Conservation (phyloP, 345 rosid species). For the Pugionium cornutum region DNA sequence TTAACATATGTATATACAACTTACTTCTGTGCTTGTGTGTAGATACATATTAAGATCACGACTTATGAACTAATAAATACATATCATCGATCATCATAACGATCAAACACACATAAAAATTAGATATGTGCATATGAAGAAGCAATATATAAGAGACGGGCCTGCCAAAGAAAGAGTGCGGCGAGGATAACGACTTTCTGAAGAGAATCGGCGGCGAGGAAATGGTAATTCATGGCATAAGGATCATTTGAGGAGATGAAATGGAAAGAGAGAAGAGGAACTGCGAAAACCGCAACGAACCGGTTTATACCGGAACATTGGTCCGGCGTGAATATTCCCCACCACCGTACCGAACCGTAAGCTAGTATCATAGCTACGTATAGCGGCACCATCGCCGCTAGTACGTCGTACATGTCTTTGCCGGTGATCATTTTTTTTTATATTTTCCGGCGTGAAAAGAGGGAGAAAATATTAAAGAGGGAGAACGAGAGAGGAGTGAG, state of each 20-base stretch:
- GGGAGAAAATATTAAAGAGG: constrained; percentile 17
- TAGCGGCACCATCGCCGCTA: constrained; percentile 77
- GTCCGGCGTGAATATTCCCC: constrained; percentile 85
- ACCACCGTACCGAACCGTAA: constrained; percentile 88
- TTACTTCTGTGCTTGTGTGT: no score
- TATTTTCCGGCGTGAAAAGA: constrained; percentile 24
- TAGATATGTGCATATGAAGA: neutral
- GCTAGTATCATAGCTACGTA: constrained; percentile 86
- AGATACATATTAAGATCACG: no score
- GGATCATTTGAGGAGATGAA: constrained; percentile 77
- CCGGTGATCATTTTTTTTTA: constrained; percentile 58
- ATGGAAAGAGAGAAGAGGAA: constrained; percentile 81
- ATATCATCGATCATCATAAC: no score
- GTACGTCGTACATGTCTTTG: constrained; percentile 74
- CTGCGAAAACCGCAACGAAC: constrained; percentile 83
- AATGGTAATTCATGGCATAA: constrained; percentile 77
- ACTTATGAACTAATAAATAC: no score
- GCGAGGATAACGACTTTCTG: constrained; percentile 69
- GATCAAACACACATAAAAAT: neutral
- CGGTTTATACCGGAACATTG: constrained; percentile 91
- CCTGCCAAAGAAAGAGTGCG: constrained; percentile 75
- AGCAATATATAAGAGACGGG: constrained; percentile 18
- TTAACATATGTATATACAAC: neutral
- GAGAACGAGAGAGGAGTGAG: constrained; percentile 7
- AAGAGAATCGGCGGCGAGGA: constrained; percentile 80